Conservation (phyloP, 257 asterid species). For the Eustoma russellianum region DNA sequence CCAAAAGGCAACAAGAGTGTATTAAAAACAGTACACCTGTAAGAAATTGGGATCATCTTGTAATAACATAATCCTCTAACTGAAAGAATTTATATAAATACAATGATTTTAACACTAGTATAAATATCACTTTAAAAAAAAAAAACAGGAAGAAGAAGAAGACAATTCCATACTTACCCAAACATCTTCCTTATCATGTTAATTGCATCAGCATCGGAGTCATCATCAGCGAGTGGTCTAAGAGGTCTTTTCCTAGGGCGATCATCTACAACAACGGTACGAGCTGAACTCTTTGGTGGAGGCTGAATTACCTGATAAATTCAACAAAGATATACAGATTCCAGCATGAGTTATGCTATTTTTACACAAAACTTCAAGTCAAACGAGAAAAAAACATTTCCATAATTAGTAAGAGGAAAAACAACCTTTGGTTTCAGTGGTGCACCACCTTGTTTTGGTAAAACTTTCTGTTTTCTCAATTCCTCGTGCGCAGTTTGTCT, state of each 20-base stretch:
- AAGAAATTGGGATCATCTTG: too few species aligned
- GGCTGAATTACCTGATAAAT: conserved; percentile 40
- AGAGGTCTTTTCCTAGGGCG: conserved; percentile 43
- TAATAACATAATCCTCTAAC: too few species aligned
- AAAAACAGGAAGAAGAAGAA: background rate
- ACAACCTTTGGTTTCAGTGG: conserved; percentile 25
- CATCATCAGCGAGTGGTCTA: conserved; percentile 41
- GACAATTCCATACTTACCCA: conserved; percentile 28
- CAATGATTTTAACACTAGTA: too few species aligned
- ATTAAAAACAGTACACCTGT: background rate
- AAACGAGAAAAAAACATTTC: background rate
- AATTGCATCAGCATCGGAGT: conserved; percentile 21
- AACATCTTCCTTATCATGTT: conserved; percentile 52
- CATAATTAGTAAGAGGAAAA: background rate
- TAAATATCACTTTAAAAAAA: too few species aligned
- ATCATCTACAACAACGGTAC: conserved; percentile 20
- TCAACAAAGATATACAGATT: background rate
- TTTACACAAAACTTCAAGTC: background rate
- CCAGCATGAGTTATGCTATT: too few species aligned
- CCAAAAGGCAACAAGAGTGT: background rate
- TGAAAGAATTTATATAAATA: too few species aligned
- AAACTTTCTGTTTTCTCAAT: too few species aligned
- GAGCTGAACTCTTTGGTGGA: conserved; percentile 29
- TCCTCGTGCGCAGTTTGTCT: conserved; percentile 24
- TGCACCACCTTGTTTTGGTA: conserved; percentile 7